These are phyloP conservation scores for Periconia macrospinosa DNA, from an alignment of 2,329 filamentous ascomycete genomes.

Conservation along the genomic window DNA sequence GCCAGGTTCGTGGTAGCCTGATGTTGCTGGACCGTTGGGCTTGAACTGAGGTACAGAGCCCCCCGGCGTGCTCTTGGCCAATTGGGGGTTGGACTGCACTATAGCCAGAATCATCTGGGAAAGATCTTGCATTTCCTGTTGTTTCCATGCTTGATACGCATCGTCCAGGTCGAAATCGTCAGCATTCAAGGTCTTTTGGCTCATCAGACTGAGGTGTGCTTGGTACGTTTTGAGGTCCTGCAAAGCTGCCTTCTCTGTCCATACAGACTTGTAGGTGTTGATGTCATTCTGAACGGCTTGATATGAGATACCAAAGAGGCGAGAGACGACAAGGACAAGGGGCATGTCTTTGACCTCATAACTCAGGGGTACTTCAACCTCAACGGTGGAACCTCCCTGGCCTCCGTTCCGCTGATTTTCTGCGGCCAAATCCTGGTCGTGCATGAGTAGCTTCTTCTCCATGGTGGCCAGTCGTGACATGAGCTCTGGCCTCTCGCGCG, in stretches of 20 bases:
- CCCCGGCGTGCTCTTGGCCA: slow-evolving; percentile 74
- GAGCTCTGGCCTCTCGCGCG: slow-evolving; percentile 82
- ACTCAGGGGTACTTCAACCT: slow-evolving; percentile 79
- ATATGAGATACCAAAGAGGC: slow-evolving; percentile 79
- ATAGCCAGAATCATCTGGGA: slow-evolving; percentile 94
- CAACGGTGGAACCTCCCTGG: slow-evolving; percentile 67
- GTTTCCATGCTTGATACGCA: slow-evolving; percentile 87
- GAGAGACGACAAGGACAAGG: slow-evolving; percentile 82
- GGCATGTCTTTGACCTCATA: slow-evolving; percentile 98
- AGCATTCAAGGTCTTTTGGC: slow-evolving; percentile 72
- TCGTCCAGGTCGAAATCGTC: slow-evolving; percentile 91
- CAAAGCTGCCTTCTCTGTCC: slow-evolving; percentile 90
- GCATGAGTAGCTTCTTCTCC: slow-evolving; percentile 90
- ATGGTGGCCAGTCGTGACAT: slow-evolving; percentile 75
- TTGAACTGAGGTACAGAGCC: slow-evolving; percentile 61
- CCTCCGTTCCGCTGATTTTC: slow-evolving; percentile 60
- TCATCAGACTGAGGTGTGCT: slow-evolving; percentile 79
- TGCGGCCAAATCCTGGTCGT: slow-evolving; percentile 84
- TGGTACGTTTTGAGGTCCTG: slow-evolving; percentile 94
- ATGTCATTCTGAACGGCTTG: slow-evolving; percentile 85
- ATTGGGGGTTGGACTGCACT: slow-evolving; percentile 79
- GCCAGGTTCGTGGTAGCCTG: slow-evolving; percentile 51
- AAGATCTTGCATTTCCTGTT: slow-evolving; percentile 80
- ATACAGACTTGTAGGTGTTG: slow-evolving; percentile 74
- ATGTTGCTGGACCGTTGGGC: slow-evolving; percentile 44